phyloP scores from a whole-genome alignment of 2,329 filamentous ascomycete species.

The Fusarium subtropicale region DNA sequence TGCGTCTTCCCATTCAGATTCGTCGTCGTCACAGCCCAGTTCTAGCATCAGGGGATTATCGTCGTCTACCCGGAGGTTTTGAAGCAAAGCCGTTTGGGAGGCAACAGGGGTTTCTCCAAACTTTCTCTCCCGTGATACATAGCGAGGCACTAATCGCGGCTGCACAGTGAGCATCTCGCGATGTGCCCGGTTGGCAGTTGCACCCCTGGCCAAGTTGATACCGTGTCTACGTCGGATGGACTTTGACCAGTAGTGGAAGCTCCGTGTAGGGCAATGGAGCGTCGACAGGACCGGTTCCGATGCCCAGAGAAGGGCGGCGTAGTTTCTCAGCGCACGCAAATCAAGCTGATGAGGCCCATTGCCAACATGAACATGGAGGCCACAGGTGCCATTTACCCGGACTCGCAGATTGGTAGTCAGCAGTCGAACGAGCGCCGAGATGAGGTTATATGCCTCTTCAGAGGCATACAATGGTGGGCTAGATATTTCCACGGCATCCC shows the following conservation, averaged over 20 bases:
- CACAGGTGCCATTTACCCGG: slow-evolving; percentile 51
- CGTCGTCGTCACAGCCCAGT: slow-evolving; percentile 23
- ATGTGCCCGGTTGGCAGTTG: slow-evolving; percentile 9
- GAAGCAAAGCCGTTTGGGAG: slow-evolving; percentile 6
- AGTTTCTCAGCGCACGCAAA: slow-evolving; percentile 45
- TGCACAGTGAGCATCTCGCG: neutral
- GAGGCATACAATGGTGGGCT: slow-evolving; percentile 52
- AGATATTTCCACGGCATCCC: slow-evolving; percentile 48
- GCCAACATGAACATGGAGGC: slow-evolving; percentile 55
- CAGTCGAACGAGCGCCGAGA: slow-evolving; percentile 49
- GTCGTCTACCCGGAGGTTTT: neutral
- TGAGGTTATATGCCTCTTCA: slow-evolving; percentile 45
- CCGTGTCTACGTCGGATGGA: slow-evolving; percentile 25
- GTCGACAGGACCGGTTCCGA: slow-evolving; percentile 52
- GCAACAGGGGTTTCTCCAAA: slow-evolving; percentile 42
- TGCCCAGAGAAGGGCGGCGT: slow-evolving; percentile 52
- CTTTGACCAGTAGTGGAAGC: slow-evolving; percentile 6
- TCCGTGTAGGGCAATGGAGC: slow-evolving; percentile 52
- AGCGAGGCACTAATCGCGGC: slow-evolving; percentile 20
- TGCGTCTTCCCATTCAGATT: slow-evolving; percentile 28
- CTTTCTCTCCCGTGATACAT: slow-evolving; percentile 41
- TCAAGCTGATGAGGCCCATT: slow-evolving; percentile 50
- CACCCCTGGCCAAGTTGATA: slow-evolving; percentile 8
- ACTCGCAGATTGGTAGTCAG: slow-evolving; percentile 49
- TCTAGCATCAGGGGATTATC: neutral